Base-by-base conservation (phyloP, 208 protist genomes). In the Wallacemonas sp. region DNA sequence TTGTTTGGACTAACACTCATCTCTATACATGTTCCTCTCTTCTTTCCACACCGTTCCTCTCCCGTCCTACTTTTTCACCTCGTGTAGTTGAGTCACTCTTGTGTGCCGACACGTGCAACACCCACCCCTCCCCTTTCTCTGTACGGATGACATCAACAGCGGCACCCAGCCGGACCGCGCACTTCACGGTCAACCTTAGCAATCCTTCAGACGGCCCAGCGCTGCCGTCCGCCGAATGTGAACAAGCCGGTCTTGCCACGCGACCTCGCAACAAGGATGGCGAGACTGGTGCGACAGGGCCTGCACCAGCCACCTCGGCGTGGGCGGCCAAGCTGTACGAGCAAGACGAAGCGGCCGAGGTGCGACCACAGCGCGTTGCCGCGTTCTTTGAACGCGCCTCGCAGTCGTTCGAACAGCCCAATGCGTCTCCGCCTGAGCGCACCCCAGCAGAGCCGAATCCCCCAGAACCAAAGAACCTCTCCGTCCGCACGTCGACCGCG, bases 321-420 rank as follows among this genome's bases (percentile, higher is more conserved):
- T 73, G 67, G 61, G 56, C 56, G 4, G 9, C 44, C 1, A 56
- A 78, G 56, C 43, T 73, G n/a, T 78, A 78, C 67, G 72, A 58
- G 54, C 0, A n/a, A 30, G 5, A 30, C 46, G 39, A 46, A 46
- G 43, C 58, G 44, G 36, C 58, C 57, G 32, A 33, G 30, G 19
- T 4, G 11, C 52, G 29, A 21, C 52, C 52, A 9, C 29, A 58
- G 30, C 26, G 52, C 11, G 38, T 58, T 16, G 52, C 52, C n/a
- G 52, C 52, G 6, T 9, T 58, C 11, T 39, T 58, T 24, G 52
- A 58, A 21, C 12, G 52, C n/a, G 52, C 52, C 4, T 11, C 52
- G 5, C 9, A 19, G n/a, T 5, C 32, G 29, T 12, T 58, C 5
- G 14, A 58, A n/a, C 4, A 21, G 11, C 4, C 5, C 47, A 23